Percentiles rank a stretch among this genome's conserved stretches.
phyloP scores from a whole-genome alignment of 208 protist genomes.

The Phytomonas sp. region DNA sequence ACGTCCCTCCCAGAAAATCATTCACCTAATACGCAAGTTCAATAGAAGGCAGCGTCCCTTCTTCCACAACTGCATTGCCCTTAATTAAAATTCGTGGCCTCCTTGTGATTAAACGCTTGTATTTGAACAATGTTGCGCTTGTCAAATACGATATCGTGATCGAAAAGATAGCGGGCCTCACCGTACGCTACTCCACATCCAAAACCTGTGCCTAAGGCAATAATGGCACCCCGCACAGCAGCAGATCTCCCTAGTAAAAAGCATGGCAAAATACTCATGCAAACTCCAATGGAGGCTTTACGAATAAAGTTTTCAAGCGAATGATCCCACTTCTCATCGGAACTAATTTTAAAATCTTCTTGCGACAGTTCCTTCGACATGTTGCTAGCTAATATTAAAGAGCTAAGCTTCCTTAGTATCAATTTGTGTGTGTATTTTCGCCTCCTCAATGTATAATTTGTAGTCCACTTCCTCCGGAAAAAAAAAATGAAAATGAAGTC shows the following conservation, averaged over 20 bases:
- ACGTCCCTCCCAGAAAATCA: neutral
- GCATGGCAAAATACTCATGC: conserved; percentile 51
- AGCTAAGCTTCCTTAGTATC: neutral
- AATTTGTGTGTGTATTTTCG: neutral
- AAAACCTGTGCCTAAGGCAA: conserved; percentile 63
- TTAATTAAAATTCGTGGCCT: neutral
- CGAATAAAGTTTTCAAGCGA: conserved; percentile 76
- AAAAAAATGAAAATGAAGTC: conserved; percentile 12
- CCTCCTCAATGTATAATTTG: neutral
- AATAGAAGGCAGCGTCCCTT: neutral
- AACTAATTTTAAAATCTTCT: conserved; percentile 22
- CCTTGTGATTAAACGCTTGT: conserved; percentile 13
- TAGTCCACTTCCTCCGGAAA: neutral
- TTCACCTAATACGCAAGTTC: neutral
- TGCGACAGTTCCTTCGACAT: conserved; percentile 9
- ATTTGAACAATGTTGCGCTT: conserved; percentile 64
- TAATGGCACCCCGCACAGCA: conserved; percentile 42
- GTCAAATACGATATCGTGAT: conserved; percentile 84
- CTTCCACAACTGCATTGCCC: neutral
- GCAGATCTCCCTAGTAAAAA: conserved; percentile 68
- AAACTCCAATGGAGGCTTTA: conserved; percentile 78
- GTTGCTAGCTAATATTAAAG: neutral
- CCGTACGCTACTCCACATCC: conserved; percentile 80
- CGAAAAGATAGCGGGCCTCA: conserved; percentile 84
- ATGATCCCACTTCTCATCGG: conserved; percentile 88